Percentiles rank a stretch among this genome's conserved stretches.
Conservation (phyloP, 768 basidiomycete species). For the Hygrophorus russula region DNA sequence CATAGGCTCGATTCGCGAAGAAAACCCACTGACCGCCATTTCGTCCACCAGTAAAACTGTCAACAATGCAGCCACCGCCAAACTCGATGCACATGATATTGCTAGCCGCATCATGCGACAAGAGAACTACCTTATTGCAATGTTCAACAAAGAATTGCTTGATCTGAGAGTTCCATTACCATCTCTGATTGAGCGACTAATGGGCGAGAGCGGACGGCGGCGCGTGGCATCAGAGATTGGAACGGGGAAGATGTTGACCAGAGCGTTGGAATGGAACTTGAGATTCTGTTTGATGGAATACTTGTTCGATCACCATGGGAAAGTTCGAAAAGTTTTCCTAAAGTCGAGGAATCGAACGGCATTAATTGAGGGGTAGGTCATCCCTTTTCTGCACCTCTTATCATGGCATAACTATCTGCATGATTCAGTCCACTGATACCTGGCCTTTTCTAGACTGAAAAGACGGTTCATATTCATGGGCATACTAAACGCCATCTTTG, state of each 20-base stretch:
- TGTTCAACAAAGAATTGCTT: slow-evolving; percentile 94
- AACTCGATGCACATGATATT: slow-evolving; percentile 95
- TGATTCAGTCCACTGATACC: neutral
- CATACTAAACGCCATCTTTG: slow-evolving; percentile 88
- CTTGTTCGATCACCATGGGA: slow-evolving; percentile 83
- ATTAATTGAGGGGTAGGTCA: slow-evolving; percentile 72
- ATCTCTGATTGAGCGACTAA: slow-evolving; percentile 35
- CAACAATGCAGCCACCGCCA: slow-evolving; percentile 55
- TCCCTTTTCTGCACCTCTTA: neutral
- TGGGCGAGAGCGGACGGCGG: slow-evolving; percentile 14
- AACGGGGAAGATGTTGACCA: slow-evolving; percentile 73
- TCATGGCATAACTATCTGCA: neutral
- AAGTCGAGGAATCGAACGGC: slow-evolving; percentile 70
- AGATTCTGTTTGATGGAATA: slow-evolving; percentile 93
- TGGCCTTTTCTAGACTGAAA: slow-evolving; percentile 40
- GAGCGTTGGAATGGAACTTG: slow-evolving; percentile 94
- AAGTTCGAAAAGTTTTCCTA: slow-evolving; percentile 84
- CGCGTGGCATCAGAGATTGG: slow-evolving; percentile 31
- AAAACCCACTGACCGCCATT: slow-evolving; percentile 86
- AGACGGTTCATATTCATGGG: slow-evolving; percentile 96
- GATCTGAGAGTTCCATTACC: slow-evolving; percentile 83
- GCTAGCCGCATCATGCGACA: slow-evolving; percentile 97
- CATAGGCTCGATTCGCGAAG: slow-evolving; percentile 81
- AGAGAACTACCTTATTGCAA: slow-evolving; percentile 95
- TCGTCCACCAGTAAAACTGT: slow-evolving; percentile 43